Evolutionary conservation across 306 rosid species (phyloP), one percentile per base, ranked within the genome.

Genomic region (Prunus padus): DNA sequence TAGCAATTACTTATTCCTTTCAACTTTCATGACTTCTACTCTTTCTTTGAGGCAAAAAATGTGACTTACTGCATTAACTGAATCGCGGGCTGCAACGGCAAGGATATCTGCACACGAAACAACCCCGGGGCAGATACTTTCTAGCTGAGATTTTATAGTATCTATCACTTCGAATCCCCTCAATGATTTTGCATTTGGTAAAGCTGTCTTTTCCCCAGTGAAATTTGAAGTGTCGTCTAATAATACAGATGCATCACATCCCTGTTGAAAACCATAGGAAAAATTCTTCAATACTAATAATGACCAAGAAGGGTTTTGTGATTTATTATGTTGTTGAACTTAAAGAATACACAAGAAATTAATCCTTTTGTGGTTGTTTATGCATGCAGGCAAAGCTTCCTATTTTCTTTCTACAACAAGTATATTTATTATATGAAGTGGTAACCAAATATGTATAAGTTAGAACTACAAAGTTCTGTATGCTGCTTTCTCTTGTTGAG

Each of bases 101-200:
- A 89, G 74, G 76, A 91, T 91, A 78, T 91, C 97, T 1, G 92
- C 90, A 64, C 92, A 91, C 49, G 97, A 91, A 83, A 89, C 92
- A 74, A 80, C 49, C 37, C 89, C 94, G 2, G 94, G 91, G 83
- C 94, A 91, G 63, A 75, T 56, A 49, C 50, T 66, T 74, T 91
- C 97, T 62, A 91, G 14, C 45, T 87, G 81, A 65, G 87, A 81
- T 80, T 91, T 89, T 31, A 91, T 84, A 23, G 77, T 75, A 15
- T 87, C 97, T 15, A 91, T 82, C 23, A 91, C 88, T 3, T 91
- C 91, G 23, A 83, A 91, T 62, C 97, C 97, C 74, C 94, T 83
- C 19, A 87, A 25, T 8, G 97, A 91, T 66, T 81, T 74, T 28
- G 50, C 25, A 71, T 91, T 91, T 68, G 94, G 89, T 1, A 76